These are phyloP conservation scores for Colletotrichum lupini DNA, from an alignment of 2,329 filamentous ascomycete species.

Conservation along the genomic window DNA sequence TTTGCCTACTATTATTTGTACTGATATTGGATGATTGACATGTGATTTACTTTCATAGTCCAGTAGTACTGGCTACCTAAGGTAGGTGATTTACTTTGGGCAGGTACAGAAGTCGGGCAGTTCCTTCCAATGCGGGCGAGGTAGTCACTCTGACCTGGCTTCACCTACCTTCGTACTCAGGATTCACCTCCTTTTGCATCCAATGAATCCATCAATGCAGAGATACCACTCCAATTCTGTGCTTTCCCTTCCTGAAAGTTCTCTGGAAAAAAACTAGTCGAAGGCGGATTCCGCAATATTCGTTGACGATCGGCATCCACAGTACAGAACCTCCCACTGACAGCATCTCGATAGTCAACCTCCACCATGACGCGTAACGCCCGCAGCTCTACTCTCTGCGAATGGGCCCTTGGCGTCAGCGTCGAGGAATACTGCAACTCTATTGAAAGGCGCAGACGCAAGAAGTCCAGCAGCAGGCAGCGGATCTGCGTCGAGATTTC, in stretches of 20 bases:
- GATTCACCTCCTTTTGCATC: not conserved
- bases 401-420: conserved; percentile 54
- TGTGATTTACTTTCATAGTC: too few relatives aligned
- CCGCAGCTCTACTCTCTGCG: conserved; percentile 44
- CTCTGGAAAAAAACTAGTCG: not conserved
- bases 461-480: conserved; percentile 40
- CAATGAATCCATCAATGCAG: not conserved
- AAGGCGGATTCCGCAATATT: not conserved
- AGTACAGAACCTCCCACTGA: not conserved
- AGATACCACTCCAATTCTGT: not conserved
- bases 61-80: too few relatives aligned
- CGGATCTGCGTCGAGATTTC: conserved; percentile 50
- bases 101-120: not conserved
- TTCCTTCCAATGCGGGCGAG: not conserved
- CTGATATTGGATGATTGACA: too few relatives aligned
- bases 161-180: not conserved
- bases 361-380: conserved; percentile 26
- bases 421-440: conserved; percentile 42
- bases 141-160: not conserved
- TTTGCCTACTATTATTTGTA: too few relatives aligned
- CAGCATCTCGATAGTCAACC: not conserved
- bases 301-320: not conserved
- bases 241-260: not conserved
- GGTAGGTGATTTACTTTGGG: not conserved
- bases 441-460: conserved; percentile 21